Percentiles rank a stretch among this genome's conserved stretches.
Conservation (phyloP, 1,139 yeast genomes). For the Wickerhamiella infanticola region DNA sequence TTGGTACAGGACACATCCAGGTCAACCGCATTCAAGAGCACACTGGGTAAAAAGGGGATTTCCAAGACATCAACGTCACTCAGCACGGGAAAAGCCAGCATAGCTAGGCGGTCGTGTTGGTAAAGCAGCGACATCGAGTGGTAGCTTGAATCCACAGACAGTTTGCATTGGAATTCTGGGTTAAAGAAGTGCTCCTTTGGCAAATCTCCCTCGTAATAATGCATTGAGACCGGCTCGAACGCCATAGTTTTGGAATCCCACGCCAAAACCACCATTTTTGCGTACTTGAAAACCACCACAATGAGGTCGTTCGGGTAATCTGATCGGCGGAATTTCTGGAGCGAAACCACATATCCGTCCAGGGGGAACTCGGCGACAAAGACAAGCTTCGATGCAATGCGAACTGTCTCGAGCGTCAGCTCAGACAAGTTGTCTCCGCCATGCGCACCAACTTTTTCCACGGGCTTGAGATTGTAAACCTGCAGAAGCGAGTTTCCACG, state of each 20-base stretch:
- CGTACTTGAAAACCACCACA: conserved; percentile 52
- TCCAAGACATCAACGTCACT: conserved; percentile 15
- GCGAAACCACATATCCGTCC: conserved; percentile 52
- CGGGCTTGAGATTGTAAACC: conserved; percentile 32
- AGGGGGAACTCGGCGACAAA: conserved; percentile 53
- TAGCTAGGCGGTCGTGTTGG: conserved; percentile 49
- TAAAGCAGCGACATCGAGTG: conserved; percentile 51
- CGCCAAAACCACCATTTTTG: conserved; percentile 59
- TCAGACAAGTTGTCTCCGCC: conserved; percentile 2
- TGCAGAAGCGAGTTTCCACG: conserved; percentile 56
- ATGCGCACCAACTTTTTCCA: conserved; percentile 13
- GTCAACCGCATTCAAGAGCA: conserved; percentile 40
- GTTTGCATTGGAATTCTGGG: conserved; percentile 30
- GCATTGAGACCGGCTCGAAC: conserved; percentile 63
- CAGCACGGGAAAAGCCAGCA: conserved; percentile 48
- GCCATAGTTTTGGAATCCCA: conserved; percentile 46
- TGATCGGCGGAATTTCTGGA: conserved; percentile 25
- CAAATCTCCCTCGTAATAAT: conserved; percentile 65
- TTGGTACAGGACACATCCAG: conserved; percentile 45
- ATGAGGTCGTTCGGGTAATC: conserved; percentile 36
- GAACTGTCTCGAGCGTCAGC: background rate
- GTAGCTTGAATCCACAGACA: conserved; percentile 51
- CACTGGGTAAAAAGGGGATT: conserved; percentile 22
- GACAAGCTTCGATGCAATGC: conserved; percentile 27
- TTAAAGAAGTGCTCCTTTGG: conserved; percentile 35